A percentile compares a stretch with the other conserved stretches of the same genome.
These are phyloP conservation scores for Coemansia sp. DNA, from an alignment of 192 early-diverging fungal genomes.

Conservation along the genomic window DNA sequence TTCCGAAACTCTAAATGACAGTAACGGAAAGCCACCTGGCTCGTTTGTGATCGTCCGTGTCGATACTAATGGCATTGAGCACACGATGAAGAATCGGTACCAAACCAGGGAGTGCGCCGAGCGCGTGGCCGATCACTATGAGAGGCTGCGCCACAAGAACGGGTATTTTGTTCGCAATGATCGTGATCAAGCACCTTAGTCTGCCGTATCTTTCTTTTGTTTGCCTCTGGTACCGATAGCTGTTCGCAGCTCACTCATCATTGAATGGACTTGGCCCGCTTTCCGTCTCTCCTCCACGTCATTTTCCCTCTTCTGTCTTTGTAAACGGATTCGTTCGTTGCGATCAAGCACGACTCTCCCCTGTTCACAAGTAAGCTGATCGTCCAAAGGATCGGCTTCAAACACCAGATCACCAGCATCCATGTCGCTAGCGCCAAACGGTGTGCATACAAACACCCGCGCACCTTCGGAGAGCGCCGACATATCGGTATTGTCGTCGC, in stretches of 20 bases:
- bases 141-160: slow-evolving; percentile 36
- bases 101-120: slow-evolving; percentile 13
- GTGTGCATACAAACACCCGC: slow-evolving; percentile 33
- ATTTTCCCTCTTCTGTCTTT: slow-evolving; percentile 22
- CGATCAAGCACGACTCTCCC: slow-evolving; percentile 21
- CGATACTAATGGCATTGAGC: slow-evolving; percentile 40
- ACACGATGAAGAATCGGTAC: slow-evolving; percentile 18
- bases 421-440: slow-evolving; percentile 10
- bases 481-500: not conserved
- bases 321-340: slow-evolving; percentile 41
- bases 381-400: slow-evolving; percentile 30
- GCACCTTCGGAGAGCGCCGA: slow-evolving; percentile 5
- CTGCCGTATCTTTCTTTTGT: not conserved
- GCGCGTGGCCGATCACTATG: slow-evolving; percentile 17
- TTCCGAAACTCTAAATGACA: slow-evolving; percentile 2
- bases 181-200: not conserved
- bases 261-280: slow-evolving; percentile 24
- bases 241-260: slow-evolving; percentile 40
- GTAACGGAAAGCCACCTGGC: not conserved
- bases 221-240: slow-evolving; percentile 30
- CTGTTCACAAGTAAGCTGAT: not conserved
- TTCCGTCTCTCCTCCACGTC: slow-evolving; percentile 19
- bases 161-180: slow-evolving; percentile 30
- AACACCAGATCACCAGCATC: slow-evolving; percentile 33
- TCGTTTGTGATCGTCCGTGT: slow-evolving; percentile 21